Base-by-base conservation (phyloP, 768 basidiomycete genomes). In the Mycena rebaudengoi region DNA sequence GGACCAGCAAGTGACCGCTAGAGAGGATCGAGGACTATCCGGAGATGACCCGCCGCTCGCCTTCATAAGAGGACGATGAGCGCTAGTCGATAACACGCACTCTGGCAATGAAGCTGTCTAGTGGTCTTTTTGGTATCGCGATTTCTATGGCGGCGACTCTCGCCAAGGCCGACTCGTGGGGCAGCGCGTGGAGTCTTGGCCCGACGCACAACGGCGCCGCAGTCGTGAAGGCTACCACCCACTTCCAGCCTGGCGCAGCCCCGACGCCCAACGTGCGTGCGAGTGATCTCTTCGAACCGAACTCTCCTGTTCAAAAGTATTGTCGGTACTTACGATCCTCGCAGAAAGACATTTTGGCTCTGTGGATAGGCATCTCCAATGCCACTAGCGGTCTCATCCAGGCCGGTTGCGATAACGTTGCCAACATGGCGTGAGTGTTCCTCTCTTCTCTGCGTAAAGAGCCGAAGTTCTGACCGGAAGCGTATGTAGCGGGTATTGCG, bases 331-430 rank as follows among this genome's bases (percentile, higher is more conserved):
- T n/a, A n/a, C n/a, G n/a, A n/a, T n/a, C n/a, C n/a, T n/a, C n/a
- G n/a, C n/a, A n/a, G n/a, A n/a, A n/a, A n/a, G n/a, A n/a, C 48
- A 25, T 50, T 30, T 53, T 63, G 23, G 39, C 33, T 13, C 61
- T 63, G 20, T 63, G 61, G 61, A n/a, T 48, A 13, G 64, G 64
- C 33, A 55, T 55, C 23, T 33, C 39, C 26, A 65, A 65, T 51
- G 41, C 26, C n/a, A 61, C 60, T 33, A 61, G 59, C 29, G 64
- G 64, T 20, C 60, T 65, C 23, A 65, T 65, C 43, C 60, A 61
- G 30, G 39, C 64, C 12, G 64, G 64, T 13, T 48, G 29, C 26
- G 60, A 57, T 49, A 14, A 39, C 18, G 11, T 21, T 26, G 14
- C 43, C 18, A 40, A 58, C 44, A 49, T 51, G 41, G 60, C 33